These are phyloP conservation scores for Megacollybia marginata DNA, from an alignment of 768 basidiomycete species.

Conservation along the genomic window DNA sequence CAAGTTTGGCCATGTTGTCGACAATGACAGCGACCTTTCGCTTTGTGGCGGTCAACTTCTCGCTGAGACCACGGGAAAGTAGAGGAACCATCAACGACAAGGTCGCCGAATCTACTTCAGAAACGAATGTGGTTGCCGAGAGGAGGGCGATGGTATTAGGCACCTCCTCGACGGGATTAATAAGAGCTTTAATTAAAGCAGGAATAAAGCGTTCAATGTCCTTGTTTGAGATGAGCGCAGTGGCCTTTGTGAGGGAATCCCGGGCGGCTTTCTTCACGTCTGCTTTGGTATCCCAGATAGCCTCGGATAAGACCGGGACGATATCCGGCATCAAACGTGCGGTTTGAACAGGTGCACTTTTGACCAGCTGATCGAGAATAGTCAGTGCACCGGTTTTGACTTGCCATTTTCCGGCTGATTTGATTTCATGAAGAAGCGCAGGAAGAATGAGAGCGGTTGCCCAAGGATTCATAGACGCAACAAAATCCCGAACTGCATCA, in stretches of 20 bases:
- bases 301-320: constrained; percentile 88
- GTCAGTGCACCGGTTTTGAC: constrained; percentile 84
- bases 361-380: constrained; percentile 82
- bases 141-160: constrained; percentile 91
- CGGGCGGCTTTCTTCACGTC: constrained; percentile 99
- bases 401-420: constrained; percentile 96
- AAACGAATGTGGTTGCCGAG: constrained; percentile 99
- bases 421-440: constrained; percentile 85
- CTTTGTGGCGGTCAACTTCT: constrained; percentile 95
- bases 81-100: constrained; percentile 98
- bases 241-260: constrained; percentile 89
- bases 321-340: constrained; percentile 91
- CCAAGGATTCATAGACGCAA: constrained; percentile 83
- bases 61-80: constrained; percentile 84
- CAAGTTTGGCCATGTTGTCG: constrained; percentile 98
- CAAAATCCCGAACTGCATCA: constrained; percentile 72
- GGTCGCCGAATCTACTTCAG: constrained; percentile 95
- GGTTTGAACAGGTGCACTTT: constrained; percentile 73
- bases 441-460: constrained; percentile 77
- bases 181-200: constrained; percentile 93
- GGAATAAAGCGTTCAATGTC: constrained; percentile 96
- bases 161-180: constrained; percentile 99
- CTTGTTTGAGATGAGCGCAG: constrained; percentile 95
- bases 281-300: constrained; percentile 98
- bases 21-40: constrained; percentile 98